Conservation (phyloP, 176 grass and related monocot genomes). For the Secale cereale region DNA sequence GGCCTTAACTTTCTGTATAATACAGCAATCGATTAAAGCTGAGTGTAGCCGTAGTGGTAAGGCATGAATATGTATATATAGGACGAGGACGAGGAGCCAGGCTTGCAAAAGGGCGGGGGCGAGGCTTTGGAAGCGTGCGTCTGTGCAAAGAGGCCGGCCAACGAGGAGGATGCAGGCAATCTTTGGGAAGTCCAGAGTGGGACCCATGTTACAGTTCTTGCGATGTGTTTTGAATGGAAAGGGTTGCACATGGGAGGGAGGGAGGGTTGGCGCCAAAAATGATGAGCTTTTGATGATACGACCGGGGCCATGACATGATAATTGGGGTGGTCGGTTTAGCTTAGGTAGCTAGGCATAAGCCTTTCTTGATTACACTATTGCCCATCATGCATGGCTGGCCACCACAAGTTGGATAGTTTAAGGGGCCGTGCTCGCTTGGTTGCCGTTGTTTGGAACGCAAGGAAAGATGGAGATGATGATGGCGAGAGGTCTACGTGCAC, state of each 20-base stretch:
- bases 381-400: constrained; percentile 1
- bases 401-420: constrained; percentile 5
- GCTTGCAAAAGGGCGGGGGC: neutral
- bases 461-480: constrained; percentile 28
- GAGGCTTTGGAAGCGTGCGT: constrained; percentile 67
- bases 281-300: constrained; percentile 24
- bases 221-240: neutral
- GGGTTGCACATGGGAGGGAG: constrained; percentile 36
- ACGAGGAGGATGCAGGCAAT: constrained; percentile 30
- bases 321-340: constrained; percentile 29
- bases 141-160: constrained; percentile 45
- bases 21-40: neutral
- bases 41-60: neutral
- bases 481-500: constrained; percentile 21
- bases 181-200: constrained; percentile 32
- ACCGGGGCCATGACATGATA: constrained; percentile 3
- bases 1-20: neutral
- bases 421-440: neutral
- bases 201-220: constrained; percentile 5
- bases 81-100: constrained; percentile 16
- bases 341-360: constrained; percentile 10
- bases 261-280: constrained; percentile 30
- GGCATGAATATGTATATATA: neutral
- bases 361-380: constrained; percentile 22
- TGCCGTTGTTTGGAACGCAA: constrained; percentile 42